Conservation (phyloP, 2,329 filamentous ascomycete species). For the Colletotrichum filicis region DNA sequence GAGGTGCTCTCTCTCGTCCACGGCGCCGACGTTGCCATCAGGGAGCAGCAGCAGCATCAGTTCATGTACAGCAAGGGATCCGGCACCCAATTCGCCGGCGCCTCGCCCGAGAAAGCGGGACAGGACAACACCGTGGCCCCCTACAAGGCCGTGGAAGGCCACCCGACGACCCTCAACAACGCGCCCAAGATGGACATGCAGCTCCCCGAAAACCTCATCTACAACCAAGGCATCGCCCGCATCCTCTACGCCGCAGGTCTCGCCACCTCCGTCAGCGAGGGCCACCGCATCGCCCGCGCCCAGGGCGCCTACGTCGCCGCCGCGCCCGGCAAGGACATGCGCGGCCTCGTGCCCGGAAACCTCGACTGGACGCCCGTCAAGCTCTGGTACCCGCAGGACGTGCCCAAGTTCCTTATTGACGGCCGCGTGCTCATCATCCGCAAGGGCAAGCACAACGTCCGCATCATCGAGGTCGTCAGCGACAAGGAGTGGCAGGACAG, state of each 20-base stretch:
- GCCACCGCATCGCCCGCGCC: slow-evolving; percentile 64
- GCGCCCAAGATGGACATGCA: slow-evolving; percentile 65
- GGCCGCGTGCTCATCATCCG: slow-evolving; percentile 68
- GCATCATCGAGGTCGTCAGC: slow-evolving; percentile 68
- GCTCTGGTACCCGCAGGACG: slow-evolving; percentile 66
- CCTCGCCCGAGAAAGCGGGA: slow-evolving; percentile 20
- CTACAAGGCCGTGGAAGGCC: slow-evolving; percentile 36
- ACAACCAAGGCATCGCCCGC: slow-evolving; percentile 64
- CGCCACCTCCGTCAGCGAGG: slow-evolving; percentile 65
- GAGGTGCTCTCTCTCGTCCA: slow-evolving; percentile 88
- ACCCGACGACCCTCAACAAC: slow-evolving; percentile 51
- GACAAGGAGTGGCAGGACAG: slow-evolving; percentile 64
- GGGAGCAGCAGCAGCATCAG: slow-evolving; percentile 67
- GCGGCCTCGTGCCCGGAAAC: slow-evolving; percentile 58
- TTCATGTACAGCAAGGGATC: slow-evolving; percentile 56
- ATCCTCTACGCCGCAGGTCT: slow-evolving; percentile 72
- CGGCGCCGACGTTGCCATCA: slow-evolving; percentile 71
- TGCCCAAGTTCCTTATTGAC: slow-evolving; percentile 70
- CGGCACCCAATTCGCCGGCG: background rate
- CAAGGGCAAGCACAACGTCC: slow-evolving; percentile 72
- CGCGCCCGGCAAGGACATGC: slow-evolving; percentile 52
- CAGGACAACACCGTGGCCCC: slow-evolving; percentile 23
- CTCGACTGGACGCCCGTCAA: slow-evolving; percentile 72
- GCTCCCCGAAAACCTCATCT: slow-evolving; percentile 68
- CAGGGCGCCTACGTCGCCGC: slow-evolving; percentile 72